These are phyloP conservation scores for Xylariaceae sp. DNA, from an alignment of 2,329 filamentous ascomycete genomes.

Conservation along the genomic window DNA sequence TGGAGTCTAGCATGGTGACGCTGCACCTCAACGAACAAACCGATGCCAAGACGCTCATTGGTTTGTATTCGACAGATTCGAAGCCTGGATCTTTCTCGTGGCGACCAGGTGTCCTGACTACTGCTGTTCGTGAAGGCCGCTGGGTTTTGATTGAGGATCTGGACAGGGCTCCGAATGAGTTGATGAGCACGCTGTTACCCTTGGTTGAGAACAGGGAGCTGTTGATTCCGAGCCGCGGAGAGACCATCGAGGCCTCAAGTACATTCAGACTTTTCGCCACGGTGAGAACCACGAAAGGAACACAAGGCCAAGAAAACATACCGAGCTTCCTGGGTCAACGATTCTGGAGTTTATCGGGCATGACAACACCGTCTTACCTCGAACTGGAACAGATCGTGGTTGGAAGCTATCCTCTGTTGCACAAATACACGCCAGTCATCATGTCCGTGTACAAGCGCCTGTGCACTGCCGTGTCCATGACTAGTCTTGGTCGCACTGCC, in stretches of 20 bases:
- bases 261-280: slow-evolving; percentile 92
- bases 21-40: slow-evolving; percentile 97
- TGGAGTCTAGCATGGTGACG: slow-evolving; percentile 79
- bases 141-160: slow-evolving; percentile 98
- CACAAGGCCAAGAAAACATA: slow-evolving; percentile 60
- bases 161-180: slow-evolving; percentile 88
- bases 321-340: slow-evolving; percentile 76
- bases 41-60: slow-evolving; percentile 92
- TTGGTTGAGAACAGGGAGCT: slow-evolving; percentile 90
- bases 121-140: slow-evolving; percentile 85
- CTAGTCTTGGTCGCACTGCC: slow-evolving; percentile 34
- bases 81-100: slow-evolving; percentile 87
- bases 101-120: slow-evolving; percentile 88
- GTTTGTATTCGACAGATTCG: slow-evolving; percentile 85
- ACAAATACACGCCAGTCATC: slow-evolving; percentile 55
- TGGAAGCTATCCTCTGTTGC: slow-evolving; percentile 64
- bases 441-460: slow-evolving; percentile 55
- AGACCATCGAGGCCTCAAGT: slow-evolving; percentile 73
- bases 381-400: slow-evolving; percentile 73
- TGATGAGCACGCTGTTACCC: slow-evolving; percentile 87
- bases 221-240: slow-evolving; percentile 80
- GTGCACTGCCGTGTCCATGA: slow-evolving; percentile 34
- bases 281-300: slow-evolving; percentile 68
- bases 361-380: slow-evolving; percentile 57
- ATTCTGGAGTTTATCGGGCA: slow-evolving; percentile 75